These are phyloP conservation scores for Biscogniauxia sp. DNA, from an alignment of 2,329 filamentous ascomycete genomes.

Conservation along the genomic window DNA sequence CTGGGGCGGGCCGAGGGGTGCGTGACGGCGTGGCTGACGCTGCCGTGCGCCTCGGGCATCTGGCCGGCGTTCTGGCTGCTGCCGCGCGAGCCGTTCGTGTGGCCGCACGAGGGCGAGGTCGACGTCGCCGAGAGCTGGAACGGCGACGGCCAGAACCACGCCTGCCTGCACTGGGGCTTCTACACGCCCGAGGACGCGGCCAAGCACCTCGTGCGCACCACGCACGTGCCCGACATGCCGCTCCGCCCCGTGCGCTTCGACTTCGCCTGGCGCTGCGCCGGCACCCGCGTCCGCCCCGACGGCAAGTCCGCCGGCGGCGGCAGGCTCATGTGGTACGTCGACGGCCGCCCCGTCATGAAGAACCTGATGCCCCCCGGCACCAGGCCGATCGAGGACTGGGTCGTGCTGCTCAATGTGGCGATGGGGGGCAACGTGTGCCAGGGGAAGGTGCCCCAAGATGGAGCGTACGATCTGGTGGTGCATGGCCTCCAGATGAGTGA, in stretches of 20 bases:
- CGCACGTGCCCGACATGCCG: slow-evolving; percentile 48
- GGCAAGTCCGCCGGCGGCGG: slow-evolving; percentile 42
- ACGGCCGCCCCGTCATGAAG: slow-evolving; percentile 57
- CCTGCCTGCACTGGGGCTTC: slow-evolving; percentile 59
- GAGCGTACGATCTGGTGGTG: slow-evolving; percentile 56
- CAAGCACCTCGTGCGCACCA: slow-evolving; percentile 56
- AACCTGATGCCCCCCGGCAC: slow-evolving; percentile 50
- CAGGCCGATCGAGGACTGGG: slow-evolving; percentile 54
- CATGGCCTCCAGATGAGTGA: slow-evolving; percentile 51
- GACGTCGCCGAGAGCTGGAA: slow-evolving; percentile 64
- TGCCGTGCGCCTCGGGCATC: slow-evolving; percentile 54
- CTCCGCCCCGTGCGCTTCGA: slow-evolving; percentile 49
- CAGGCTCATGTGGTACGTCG: slow-evolving; percentile 57
- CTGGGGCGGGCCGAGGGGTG: slow-evolving; percentile 51
- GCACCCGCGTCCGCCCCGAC: slow-evolving; percentile 39
- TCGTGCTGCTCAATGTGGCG: slow-evolving; percentile 57
- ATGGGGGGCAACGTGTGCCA: slow-evolving; percentile 60
- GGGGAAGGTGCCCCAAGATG: slow-evolving; percentile 49
- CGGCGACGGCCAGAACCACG: slow-evolving; percentile 52
- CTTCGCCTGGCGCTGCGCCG: slow-evolving; percentile 54
- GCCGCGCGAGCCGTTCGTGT: slow-evolving; percentile 55
- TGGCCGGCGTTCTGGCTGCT: slow-evolving; percentile 64
- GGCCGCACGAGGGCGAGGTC: slow-evolving; percentile 59
- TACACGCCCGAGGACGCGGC: slow-evolving; percentile 51
- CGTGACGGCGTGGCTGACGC: slow-evolving; percentile 48